These are phyloP conservation scores for Mollisia scopiformis DNA, from an alignment of 2,329 filamentous ascomycete species.

Conservation along the genomic window DNA sequence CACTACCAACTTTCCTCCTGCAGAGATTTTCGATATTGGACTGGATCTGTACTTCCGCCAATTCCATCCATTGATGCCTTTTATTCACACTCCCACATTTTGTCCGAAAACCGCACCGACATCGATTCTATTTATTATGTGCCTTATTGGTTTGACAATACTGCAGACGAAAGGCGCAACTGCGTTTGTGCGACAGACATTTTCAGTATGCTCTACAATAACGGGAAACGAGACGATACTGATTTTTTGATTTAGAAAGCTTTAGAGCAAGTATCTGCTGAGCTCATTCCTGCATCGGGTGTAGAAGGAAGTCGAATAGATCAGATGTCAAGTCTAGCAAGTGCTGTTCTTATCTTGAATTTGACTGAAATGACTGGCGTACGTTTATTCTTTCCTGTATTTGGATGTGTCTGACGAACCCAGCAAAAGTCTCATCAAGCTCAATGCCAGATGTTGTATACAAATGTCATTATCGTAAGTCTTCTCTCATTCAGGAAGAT, in stretches of 20 bases:
- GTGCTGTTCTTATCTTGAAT: constrained; percentile 25
- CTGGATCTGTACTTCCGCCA: constrained; percentile 56
- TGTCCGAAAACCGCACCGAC: constrained; percentile 49
- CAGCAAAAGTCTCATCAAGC: constrained; percentile 40
- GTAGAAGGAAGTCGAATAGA: constrained; percentile 24
- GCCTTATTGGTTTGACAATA: constrained; percentile 54
- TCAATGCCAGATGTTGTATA: constrained; percentile 49
- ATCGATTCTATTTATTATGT: constrained; percentile 53
- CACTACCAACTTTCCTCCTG: constrained; percentile 46
- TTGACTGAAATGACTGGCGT: constrained; percentile 29
- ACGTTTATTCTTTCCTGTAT: not conserved
- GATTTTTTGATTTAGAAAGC: constrained; percentile 18
- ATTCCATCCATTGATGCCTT: constrained; percentile 54
- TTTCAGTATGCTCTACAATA: constrained; percentile 17
- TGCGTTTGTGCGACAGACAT: constrained; percentile 42
- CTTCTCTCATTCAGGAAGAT: not conserved
- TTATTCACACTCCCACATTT: constrained; percentile 56
- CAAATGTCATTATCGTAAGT: constrained; percentile 48
- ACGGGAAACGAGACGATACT: not conserved
- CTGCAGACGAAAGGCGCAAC: constrained; percentile 54
- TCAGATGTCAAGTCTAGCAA: constrained; percentile 26
- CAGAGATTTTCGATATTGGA: constrained; percentile 56
- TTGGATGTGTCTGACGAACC: not conserved
- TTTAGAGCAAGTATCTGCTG: constrained; percentile 26
- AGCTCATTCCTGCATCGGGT: constrained; percentile 20